Evolutionary conservation across 768 basidiomycete species (phyloP).

Genomic region (Chalciporus piperatus): DNA sequence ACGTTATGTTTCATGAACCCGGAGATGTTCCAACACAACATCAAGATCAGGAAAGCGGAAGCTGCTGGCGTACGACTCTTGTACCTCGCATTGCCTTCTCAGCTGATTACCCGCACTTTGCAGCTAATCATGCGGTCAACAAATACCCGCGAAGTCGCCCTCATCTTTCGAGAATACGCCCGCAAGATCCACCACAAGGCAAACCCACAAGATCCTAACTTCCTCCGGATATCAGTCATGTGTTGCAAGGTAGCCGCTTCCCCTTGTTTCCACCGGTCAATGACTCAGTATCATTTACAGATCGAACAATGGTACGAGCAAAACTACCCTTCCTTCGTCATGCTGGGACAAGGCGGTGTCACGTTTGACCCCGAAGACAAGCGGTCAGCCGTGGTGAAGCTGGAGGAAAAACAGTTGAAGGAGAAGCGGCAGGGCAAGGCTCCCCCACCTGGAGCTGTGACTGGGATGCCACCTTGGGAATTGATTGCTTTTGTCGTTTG

Average conservation of each 20-base stretch:
- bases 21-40: constrained; percentile 77
- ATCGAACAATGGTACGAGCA: constrained; percentile 95
- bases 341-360: constrained; percentile 20
- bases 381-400: constrained; percentile 49
- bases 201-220: constrained; percentile 79
- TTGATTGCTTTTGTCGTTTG: constrained; percentile 28
- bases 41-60: constrained; percentile 93
- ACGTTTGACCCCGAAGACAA: constrained; percentile 51
- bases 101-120: not conserved
- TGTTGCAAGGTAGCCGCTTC: constrained; percentile 67
- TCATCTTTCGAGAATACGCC: constrained; percentile 81
- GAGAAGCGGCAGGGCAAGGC: constrained; percentile 17
- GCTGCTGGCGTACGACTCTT: constrained; percentile 67
- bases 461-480: constrained; percentile 27
- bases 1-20: constrained; percentile 93
- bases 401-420: constrained; percentile 43
- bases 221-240: constrained; percentile 75
- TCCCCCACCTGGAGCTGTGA: constrained; percentile 6
- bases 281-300: constrained; percentile 35
- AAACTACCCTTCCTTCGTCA: constrained; percentile 89
- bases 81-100: not conserved
- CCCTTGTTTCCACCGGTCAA: not conserved
- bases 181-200: constrained; percentile 82
- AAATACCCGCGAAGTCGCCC: constrained; percentile 87
- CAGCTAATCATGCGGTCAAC: constrained; percentile 91